Evolutionary conservation across 805 yeast species (phyloP).

Genomic region (Candida argentea): DNA sequence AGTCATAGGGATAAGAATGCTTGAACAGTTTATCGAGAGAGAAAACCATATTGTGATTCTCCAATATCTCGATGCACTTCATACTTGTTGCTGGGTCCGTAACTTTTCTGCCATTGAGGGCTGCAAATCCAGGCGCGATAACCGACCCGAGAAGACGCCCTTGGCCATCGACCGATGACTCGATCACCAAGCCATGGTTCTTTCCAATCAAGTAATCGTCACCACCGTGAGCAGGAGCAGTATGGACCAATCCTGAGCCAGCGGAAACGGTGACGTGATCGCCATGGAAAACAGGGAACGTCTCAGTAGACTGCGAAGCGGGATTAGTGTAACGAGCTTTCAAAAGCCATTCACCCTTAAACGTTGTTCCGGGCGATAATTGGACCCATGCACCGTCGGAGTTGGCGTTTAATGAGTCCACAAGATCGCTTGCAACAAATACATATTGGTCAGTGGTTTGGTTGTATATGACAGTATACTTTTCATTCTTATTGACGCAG

Average conservation of each 20-base stretch:
- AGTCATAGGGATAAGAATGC: slow-evolving; percentile 93
- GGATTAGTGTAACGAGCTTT: slow-evolving; percentile 46
- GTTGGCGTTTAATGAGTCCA: too few species aligned
- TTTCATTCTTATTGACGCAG: slow-evolving; percentile 49
- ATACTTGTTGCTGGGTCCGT: slow-evolving; percentile 15
- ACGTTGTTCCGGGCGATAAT: slow-evolving; percentile 11
- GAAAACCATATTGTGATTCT: slow-evolving; percentile 35
- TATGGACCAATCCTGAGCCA: slow-evolving; percentile 95
- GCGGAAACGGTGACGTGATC: slow-evolving; percentile 69
- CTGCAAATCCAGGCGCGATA: slow-evolving; percentile 36
- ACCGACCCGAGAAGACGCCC: slow-evolving; percentile 55
- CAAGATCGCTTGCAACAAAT: slow-evolving; percentile 48
- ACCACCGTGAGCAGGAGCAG: slow-evolving; percentile 96
- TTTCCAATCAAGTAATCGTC: slow-evolving; percentile 79
- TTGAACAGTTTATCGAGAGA: slow-evolving; percentile 39
- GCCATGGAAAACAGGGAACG: slow-evolving; percentile 63
- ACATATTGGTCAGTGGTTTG: slow-evolving; percentile 29
- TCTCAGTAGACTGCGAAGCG: slow-evolving; percentile 20
- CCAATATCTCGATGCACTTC: slow-evolving; percentile 47
- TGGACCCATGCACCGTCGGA: slow-evolving; percentile 19
- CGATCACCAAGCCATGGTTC: slow-evolving; percentile 43
- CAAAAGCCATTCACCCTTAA: slow-evolving; percentile 16
- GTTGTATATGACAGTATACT: slow-evolving; percentile 40
- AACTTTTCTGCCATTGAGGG: slow-evolving; percentile 34
- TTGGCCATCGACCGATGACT: slow-evolving; percentile 68